A percentile compares a stretch with the other conserved stretches of the same genome.
phyloP scores from a whole-genome alignment of 2,329 filamentous ascomycete species.

The Exophiala mesophila region DNA sequence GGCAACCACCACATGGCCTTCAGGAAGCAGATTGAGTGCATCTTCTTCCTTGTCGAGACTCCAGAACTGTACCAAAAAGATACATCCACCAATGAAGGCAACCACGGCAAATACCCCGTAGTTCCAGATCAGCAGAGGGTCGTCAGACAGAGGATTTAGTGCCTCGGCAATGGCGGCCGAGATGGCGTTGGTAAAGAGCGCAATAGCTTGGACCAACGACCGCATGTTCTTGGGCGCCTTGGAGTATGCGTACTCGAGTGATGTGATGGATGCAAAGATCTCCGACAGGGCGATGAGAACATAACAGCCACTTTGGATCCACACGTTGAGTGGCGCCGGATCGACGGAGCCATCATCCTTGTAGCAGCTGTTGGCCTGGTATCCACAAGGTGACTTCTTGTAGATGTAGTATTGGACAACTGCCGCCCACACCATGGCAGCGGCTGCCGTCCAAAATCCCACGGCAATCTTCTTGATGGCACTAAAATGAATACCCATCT shows the following conservation, averaged over 20 bases:
- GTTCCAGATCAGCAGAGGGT: slow-evolving; percentile 68
- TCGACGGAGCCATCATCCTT: slow-evolving; percentile 27
- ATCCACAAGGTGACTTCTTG: slow-evolving; percentile 50
- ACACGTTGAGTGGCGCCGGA: slow-evolving; percentile 29
- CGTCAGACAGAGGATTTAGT: slow-evolving; percentile 55
- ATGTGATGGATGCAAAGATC: slow-evolving; percentile 63
- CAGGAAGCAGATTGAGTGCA: slow-evolving; percentile 49
- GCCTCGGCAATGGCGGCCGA: slow-evolving; percentile 67
- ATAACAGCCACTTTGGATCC: slow-evolving; percentile 47
- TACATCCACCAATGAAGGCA: slow-evolving; percentile 56
- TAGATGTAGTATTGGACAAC: slow-evolving; percentile 58
- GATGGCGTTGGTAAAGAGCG: slow-evolving; percentile 66
- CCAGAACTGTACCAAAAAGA: slow-evolving; percentile 65
- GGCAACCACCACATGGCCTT: slow-evolving; percentile 15
- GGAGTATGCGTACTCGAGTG: slow-evolving; percentile 68
- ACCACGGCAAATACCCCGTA: slow-evolving; percentile 61
- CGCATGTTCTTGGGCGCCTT: slow-evolving; percentile 75
- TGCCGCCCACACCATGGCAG: slow-evolving; percentile 53
- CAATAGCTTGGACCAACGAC: slow-evolving; percentile 63
- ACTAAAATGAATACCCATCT: slow-evolving; percentile 50
- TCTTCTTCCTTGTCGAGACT: slow-evolving; percentile 64
- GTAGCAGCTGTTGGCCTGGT: slow-evolving; percentile 37
- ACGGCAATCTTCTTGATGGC: slow-evolving; percentile 52
- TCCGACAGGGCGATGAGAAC: slow-evolving; percentile 51
- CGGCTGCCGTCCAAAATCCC: slow-evolving; percentile 51